Evolutionary conservation across 371 early-diverging fungal species (phyloP).

Genomic region (Agmasoma carcini): DNA sequence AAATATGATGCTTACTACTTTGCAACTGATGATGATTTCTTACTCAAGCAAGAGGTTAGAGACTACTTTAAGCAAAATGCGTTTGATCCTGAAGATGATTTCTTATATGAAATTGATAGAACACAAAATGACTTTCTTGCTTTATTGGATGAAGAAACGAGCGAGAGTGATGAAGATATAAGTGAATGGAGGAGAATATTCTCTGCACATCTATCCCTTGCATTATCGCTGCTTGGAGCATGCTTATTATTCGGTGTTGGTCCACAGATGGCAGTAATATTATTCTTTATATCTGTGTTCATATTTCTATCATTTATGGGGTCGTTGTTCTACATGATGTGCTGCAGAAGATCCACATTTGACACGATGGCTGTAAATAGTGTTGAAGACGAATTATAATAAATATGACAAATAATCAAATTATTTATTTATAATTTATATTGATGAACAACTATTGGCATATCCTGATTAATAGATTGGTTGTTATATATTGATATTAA

Average conservation of each 20-base stretch:
- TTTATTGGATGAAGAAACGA: constrained; percentile 48
- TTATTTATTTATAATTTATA: too few relatives aligned
- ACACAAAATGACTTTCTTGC: constrained; percentile 55
- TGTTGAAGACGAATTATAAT: constrained; percentile 48
- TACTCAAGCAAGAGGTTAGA: constrained; percentile 58
- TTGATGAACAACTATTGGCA: too few relatives aligned
- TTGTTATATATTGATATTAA: too few relatives aligned
- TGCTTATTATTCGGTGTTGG: constrained; percentile 48
- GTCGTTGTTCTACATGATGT: constrained; percentile 53
- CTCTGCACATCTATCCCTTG: constrained; percentile 51
- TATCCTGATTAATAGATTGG: too few relatives aligned
- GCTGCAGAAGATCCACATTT: constrained; percentile 52
- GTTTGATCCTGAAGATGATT: constrained; percentile 59
- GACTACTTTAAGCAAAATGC: constrained; percentile 61
- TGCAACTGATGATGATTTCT: constrained; percentile 65
- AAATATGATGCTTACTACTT: constrained; percentile 53
- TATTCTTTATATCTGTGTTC: constrained; percentile 50
- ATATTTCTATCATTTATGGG: constrained; percentile 50
- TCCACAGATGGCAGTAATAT: constrained; percentile 49
- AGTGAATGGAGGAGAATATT: constrained; percentile 53
- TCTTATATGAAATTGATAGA: constrained; percentile 58
- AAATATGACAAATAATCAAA: too few relatives aligned
- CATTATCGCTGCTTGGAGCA: constrained; percentile 46
- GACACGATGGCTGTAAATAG: constrained; percentile 53
- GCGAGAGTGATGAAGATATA: constrained; percentile 47